These are phyloP conservation scores for Stagonosporopsis cucurbitacearum DNA, from an alignment of 2,329 filamentous ascomycete genomes.

Conservation along the genomic window DNA sequence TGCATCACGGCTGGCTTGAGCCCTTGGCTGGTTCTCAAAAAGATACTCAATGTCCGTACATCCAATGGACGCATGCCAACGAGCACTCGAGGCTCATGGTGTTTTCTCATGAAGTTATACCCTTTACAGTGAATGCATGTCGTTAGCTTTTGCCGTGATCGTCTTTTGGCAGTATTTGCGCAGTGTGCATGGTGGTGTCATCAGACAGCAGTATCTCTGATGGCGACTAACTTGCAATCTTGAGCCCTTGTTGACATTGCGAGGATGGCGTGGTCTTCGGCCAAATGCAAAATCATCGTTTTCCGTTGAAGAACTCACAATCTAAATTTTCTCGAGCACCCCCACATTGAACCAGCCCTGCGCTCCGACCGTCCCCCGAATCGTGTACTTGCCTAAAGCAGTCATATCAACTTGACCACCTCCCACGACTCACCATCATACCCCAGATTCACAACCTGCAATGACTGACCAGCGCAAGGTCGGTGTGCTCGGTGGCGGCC, in stretches of 20 bases:
- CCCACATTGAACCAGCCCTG: conserved; percentile 32
- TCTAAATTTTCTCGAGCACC: conserved; percentile 35
- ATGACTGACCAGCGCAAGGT: conserved; percentile 46
- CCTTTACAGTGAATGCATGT: conserved; percentile 12
- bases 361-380: conserved; percentile 22
- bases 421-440: conserved; percentile 6
- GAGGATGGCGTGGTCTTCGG: background rate
- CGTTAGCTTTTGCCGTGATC: background rate
- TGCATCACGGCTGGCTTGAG: conserved; percentile 47
- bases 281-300: conserved; percentile 11
- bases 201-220: no score
- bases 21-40: conserved; percentile 45
- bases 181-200: background rate
- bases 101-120: conserved; percentile 35
- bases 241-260: background rate
- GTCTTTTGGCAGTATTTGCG: background rate
- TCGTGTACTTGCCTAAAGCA: conserved; percentile 26
- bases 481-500: conserved; percentile 53
- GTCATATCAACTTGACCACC: conserved; percentile 24
- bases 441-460: conserved; percentile 6
- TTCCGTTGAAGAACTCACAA: conserved; percentile 22
- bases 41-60: conserved; percentile 47
- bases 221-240: background rate
- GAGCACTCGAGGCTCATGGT: conserved; percentile 44
- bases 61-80: conserved; percentile 44